phyloP scores from a whole-genome alignment of 1,284 basidiomycete species.

The Sporisorium reilianum region DNA sequence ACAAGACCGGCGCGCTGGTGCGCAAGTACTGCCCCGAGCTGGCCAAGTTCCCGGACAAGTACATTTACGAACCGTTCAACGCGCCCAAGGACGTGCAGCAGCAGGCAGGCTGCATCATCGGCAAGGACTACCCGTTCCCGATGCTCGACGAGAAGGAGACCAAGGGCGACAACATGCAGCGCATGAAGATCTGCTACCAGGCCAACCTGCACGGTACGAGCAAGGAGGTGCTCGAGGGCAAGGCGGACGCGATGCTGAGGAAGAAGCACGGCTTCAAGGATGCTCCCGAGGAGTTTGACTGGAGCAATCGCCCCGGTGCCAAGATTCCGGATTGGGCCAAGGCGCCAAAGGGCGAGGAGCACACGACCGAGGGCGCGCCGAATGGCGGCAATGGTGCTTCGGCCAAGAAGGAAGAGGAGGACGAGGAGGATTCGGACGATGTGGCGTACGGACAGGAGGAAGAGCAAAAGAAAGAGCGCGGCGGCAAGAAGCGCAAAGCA shows the following conservation, averaged over 20 bases:
- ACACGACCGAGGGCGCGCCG: conserved; percentile 28
- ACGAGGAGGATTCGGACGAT: conserved; percentile 36
- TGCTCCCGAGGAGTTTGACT: conserved; percentile 37
- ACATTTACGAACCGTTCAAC: conserved; percentile 61
- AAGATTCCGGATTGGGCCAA: conserved; percentile 61
- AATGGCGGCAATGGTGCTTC: neutral
- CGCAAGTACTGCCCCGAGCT: conserved; percentile 71
- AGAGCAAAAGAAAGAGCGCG: conserved; percentile 37
- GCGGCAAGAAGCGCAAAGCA: conserved; percentile 25
- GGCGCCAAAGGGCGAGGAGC: conserved; percentile 31
- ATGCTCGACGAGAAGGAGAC: conserved; percentile 64
- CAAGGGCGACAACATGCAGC: conserved; percentile 51
- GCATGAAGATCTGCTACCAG: conserved; percentile 57
- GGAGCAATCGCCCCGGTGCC: conserved; percentile 30
- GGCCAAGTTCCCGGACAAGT: conserved; percentile 59
- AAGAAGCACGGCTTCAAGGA: conserved; percentile 55
- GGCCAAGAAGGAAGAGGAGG: conserved; percentile 25
- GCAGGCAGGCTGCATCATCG: conserved; percentile 60
- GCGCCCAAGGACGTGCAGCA: conserved; percentile 59
- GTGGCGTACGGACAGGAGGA: conserved; percentile 32
- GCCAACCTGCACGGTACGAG: conserved; percentile 43
- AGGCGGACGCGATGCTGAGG: conserved; percentile 52
- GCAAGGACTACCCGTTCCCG: conserved; percentile 60
- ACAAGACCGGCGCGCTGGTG: conserved; percentile 71
- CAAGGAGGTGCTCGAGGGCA: conserved; percentile 60